Percentiles rank a stretch among this genome's conserved stretches.
Conservation (phyloP, 139 green algal species). For the Desmodesmus armatus region DNA sequence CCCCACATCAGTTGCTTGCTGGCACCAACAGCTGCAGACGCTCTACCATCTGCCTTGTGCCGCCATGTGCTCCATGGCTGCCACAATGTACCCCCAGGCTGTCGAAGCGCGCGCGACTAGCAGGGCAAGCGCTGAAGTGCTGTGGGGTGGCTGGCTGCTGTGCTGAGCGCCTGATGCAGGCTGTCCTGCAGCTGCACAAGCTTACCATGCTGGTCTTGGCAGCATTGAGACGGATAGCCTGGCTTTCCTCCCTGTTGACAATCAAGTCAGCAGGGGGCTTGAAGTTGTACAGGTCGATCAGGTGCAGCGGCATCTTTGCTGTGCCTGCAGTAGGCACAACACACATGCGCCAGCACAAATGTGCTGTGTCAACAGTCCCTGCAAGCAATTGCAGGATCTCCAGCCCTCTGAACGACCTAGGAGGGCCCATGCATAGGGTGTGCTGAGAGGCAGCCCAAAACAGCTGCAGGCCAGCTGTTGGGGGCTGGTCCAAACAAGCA, state of each 20-base stretch:
- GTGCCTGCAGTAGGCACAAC: background rate
- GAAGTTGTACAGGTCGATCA: slow-evolving; percentile 35
- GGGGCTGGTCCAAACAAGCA: too few relatives aligned
- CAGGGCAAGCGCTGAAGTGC: background rate
- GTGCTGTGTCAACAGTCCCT: background rate
- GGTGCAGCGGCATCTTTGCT: background rate
- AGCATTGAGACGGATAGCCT: slow-evolving; percentile 14
- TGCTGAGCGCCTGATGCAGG: background rate
- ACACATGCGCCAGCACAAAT: background rate
- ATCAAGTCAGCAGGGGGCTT: slow-evolving; percentile 28
- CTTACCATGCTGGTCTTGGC: slow-evolving; percentile 32
- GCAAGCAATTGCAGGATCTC: too few relatives aligned
- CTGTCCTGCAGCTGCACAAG: background rate
- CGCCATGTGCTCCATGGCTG: background rate
- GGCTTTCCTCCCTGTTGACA: slow-evolving; percentile 2
- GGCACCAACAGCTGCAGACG: background rate
- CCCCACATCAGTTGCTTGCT: background rate
- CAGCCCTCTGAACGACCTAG: too few relatives aligned
- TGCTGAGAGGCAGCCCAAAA: too few relatives aligned
- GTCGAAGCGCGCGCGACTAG: background rate
- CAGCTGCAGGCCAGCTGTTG: too few relatives aligned
- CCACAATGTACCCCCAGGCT: background rate
- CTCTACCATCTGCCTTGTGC: too few relatives aligned
- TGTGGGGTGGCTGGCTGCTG: background rate
- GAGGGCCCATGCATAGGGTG: too few relatives aligned